Evolutionary conservation across 2,329 filamentous ascomycete species (phyloP).

Genomic region (Cryoendolithus antarcticus): DNA sequence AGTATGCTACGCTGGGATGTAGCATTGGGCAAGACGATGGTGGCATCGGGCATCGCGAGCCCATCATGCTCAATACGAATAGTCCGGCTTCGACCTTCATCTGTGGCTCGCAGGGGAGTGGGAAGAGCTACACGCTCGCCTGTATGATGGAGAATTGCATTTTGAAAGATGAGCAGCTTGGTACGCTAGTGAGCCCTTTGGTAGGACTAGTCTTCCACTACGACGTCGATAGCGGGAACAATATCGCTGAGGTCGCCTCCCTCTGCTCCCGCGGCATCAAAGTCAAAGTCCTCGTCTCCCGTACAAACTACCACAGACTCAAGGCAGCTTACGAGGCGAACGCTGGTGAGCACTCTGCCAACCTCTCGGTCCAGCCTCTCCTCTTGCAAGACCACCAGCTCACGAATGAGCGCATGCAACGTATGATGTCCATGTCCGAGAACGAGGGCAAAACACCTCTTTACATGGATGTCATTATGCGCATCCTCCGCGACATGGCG

Average conservation of each 20-base stretch:
- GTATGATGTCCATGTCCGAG: conserved; percentile 41
- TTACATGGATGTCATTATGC: conserved; percentile 42
- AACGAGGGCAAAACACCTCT: conserved; percentile 34
- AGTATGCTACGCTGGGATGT: conserved; percentile 18
- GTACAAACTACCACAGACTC: conserved; percentile 34
- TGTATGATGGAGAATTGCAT: conserved; percentile 50
- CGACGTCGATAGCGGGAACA: conserved; percentile 34
- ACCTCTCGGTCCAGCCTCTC: conserved; percentile 36
- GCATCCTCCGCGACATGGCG: conserved; percentile 31
- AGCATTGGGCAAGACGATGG: conserved; percentile 7
- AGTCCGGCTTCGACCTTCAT: conserved; percentile 48
- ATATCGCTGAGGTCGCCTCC: conserved; percentile 46
- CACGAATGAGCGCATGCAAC: conserved; percentile 41
- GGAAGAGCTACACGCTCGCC: conserved; percentile 49
- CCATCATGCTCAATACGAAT: conserved; percentile 40
- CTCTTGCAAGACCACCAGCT: conserved; percentile 37
- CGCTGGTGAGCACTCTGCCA: conserved; percentile 20
- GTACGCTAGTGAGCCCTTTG: conserved; percentile 38
- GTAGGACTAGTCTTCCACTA: conserved; percentile 50
- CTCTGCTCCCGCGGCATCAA: conserved; percentile 36
- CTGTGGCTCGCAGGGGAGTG: conserved; percentile 50
- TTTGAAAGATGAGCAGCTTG: conserved; percentile 29
- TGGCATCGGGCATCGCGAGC: conserved; percentile 9
- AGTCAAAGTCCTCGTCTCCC: conserved; percentile 41
- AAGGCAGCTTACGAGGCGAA: conserved; percentile 30